phyloP scores from a whole-genome alignment of 2,329 filamentous ascomycete species.

The Pestalotiopsis fici region DNA sequence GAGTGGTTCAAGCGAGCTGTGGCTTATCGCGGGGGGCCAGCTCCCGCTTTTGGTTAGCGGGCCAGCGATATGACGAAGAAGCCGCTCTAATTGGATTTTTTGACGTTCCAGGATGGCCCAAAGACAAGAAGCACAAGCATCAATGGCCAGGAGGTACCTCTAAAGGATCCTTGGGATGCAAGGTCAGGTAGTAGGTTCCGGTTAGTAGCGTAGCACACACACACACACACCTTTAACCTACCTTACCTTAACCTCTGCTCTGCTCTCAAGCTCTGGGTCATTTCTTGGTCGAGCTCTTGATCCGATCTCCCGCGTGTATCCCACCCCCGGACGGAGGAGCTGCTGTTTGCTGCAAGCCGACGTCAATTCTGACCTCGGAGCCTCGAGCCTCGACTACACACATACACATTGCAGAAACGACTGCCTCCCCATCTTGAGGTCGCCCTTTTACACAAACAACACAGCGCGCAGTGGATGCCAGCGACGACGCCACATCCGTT shows the following conservation, averaged over 20 bases:
- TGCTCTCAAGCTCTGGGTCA: too few species aligned
- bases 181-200: not conserved
- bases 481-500: not conserved
- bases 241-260: not conserved
- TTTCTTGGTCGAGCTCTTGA: not conserved
- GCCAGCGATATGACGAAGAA: constrained; percentile 5
- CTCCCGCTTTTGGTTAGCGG: constrained; percentile 8
- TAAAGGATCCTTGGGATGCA: not conserved
- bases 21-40: not conserved
- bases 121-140: too few species aligned
- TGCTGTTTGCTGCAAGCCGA: constrained; percentile 1
- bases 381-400: not conserved
- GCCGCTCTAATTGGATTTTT: not conserved
- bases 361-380: not conserved
- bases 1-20: not conserved
- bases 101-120: not conserved
- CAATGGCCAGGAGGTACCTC: too few species aligned
- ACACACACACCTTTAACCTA: not conserved
- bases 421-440: not conserved
- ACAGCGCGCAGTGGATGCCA: not conserved
- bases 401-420: not conserved
- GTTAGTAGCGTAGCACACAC: not conserved
- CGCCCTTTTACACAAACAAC: not conserved
- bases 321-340: not conserved
- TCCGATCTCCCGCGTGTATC: not conserved